Conservation (phyloP, 2,329 filamentous ascomycete genomes). For the Coniella vitis region DNA sequence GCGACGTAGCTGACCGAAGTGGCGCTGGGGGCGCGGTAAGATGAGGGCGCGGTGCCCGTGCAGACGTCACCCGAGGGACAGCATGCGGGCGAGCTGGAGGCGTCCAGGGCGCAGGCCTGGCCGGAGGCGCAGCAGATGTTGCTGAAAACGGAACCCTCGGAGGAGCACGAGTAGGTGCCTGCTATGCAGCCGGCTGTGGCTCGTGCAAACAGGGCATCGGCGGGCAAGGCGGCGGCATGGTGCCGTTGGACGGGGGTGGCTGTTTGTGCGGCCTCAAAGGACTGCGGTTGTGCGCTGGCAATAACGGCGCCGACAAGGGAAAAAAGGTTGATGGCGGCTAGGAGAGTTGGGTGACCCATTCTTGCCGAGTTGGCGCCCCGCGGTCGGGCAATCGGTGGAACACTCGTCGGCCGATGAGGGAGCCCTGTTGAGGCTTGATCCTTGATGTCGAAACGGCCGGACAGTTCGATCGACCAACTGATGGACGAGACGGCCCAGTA, state of each 20-base stretch:
- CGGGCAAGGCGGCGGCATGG: constrained; percentile 17
- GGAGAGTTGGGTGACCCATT: constrained; percentile 10
- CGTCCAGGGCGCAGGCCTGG: constrained; percentile 44
- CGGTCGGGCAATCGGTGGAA: too few species aligned
- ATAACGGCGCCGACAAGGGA: constrained; percentile 14
- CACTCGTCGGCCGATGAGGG: neutral
- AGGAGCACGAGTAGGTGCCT: constrained; percentile 43
- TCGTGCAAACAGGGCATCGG: constrained; percentile 15
- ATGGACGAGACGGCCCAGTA: neutral
- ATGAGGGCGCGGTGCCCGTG: constrained; percentile 45
- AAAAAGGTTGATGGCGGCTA: constrained; percentile 9
- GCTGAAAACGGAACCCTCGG: constrained; percentile 38
- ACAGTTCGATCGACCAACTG: neutral
- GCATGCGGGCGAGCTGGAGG: constrained; percentile 43
- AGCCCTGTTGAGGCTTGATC: neutral
- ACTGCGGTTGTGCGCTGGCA: constrained; percentile 21
- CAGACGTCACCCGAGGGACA: constrained; percentile 44
- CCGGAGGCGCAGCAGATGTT: constrained; percentile 46
- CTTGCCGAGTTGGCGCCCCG: constrained; percentile 1
- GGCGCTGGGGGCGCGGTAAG: constrained; percentile 27
- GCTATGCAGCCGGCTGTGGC: constrained; percentile 34
- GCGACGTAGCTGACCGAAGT: constrained; percentile 43
- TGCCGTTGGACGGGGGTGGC: constrained; percentile 12
- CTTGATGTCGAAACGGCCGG: neutral
- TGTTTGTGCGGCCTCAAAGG: constrained; percentile 25